A percentile compares a stretch with the other conserved stretches of the same genome.
Conservation (phyloP, 2,329 filamentous ascomycete species). For the Colletotrichum lupini region DNA sequence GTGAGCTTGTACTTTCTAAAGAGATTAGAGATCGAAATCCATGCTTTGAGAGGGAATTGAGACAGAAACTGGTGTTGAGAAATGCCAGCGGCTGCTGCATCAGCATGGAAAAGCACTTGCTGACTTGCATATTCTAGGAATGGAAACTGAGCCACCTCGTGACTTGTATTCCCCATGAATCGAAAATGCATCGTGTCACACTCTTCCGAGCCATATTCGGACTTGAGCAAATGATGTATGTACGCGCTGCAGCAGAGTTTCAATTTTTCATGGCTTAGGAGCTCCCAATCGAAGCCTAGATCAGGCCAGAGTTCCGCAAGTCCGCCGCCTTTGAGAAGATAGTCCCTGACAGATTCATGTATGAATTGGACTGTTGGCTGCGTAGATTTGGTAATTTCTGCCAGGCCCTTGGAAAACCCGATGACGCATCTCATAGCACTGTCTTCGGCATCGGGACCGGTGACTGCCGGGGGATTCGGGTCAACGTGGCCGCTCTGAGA, state of each 20-base stretch:
- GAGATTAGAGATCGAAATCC: constrained; percentile 43
- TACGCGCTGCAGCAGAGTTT: constrained; percentile 59
- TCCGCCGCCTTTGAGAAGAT: constrained; percentile 51
- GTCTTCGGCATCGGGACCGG: too few relatives aligned
- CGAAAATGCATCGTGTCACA: too few relatives aligned
- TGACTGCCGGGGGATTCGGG: too few relatives aligned
- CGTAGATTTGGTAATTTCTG: constrained; percentile 50
- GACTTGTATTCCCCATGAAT: too few relatives aligned
- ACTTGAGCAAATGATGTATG: too few relatives aligned
- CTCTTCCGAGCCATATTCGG: too few relatives aligned
- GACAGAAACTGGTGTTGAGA: constrained; percentile 46
- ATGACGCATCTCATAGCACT: constrained; percentile 48
- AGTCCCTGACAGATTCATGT: constrained; percentile 62
- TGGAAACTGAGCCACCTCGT: too few relatives aligned
- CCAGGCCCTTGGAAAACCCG: constrained; percentile 61
- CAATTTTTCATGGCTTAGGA: constrained; percentile 53
- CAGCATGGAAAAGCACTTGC: too few relatives aligned
- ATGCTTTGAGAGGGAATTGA: constrained; percentile 41
- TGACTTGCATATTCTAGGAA: too few relatives aligned
- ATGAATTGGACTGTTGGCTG: constrained; percentile 60
- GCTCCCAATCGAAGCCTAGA: constrained; percentile 43
- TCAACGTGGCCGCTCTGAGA: background rate
- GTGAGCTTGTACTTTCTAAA: too few relatives aligned
- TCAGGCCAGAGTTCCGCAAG: constrained; percentile 46
- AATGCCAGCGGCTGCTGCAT: constrained; percentile 44